Evolutionary conservation across 2,329 filamentous ascomycete genomes (phyloP).

Genomic region (Aspergillus texensis): DNA sequence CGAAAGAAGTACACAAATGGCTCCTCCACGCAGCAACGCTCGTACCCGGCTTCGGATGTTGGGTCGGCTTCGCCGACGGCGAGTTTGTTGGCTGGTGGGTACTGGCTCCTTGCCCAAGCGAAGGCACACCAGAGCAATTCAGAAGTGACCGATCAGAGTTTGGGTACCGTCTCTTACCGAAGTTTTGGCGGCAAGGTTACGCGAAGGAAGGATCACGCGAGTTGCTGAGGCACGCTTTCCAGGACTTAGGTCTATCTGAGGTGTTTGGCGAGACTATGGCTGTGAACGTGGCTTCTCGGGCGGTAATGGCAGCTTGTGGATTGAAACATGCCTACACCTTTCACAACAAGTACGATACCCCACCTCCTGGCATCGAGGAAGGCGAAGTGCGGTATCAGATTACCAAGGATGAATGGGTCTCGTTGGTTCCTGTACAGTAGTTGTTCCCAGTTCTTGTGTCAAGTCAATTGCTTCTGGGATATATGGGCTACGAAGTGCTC

Average conservation of each 20-base stretch:
- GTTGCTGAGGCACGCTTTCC: conserved; percentile 13
- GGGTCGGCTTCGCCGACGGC: conserved; percentile 10
- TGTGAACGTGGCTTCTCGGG: conserved; percentile 13
- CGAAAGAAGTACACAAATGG: conserved; percentile 13
- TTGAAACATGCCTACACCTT: conserved; percentile 15
- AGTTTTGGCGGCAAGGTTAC: conserved; percentile 17
- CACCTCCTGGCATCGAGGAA: conserved; percentile 17
- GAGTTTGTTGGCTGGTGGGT: conserved; percentile 15
- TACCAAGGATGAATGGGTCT: conserved; percentile 16
- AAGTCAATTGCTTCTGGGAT: not conserved
- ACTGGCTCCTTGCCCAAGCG: conserved; percentile 4
- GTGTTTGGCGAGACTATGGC: conserved; percentile 20
- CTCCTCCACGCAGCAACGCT: conserved; percentile 1
- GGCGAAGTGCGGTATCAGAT: conserved; percentile 16
- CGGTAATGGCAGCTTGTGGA: conserved; percentile 13
- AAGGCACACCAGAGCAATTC: conserved; percentile 8
- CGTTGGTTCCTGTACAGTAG: not conserved
- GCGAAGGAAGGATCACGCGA: conserved; percentile 16
- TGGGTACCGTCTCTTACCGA: conserved; percentile 13
- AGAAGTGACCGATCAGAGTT: conserved; percentile 12
- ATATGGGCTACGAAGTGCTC: not conserved
- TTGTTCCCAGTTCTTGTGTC: not conserved
- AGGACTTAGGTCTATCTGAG: conserved; percentile 15
- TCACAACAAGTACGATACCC: conserved; percentile 15
- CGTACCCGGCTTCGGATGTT: conserved; percentile 9